These are phyloP conservation scores for Boletus rubescentipes DNA, from an alignment of 768 basidiomycete species.

Conservation along the genomic window DNA sequence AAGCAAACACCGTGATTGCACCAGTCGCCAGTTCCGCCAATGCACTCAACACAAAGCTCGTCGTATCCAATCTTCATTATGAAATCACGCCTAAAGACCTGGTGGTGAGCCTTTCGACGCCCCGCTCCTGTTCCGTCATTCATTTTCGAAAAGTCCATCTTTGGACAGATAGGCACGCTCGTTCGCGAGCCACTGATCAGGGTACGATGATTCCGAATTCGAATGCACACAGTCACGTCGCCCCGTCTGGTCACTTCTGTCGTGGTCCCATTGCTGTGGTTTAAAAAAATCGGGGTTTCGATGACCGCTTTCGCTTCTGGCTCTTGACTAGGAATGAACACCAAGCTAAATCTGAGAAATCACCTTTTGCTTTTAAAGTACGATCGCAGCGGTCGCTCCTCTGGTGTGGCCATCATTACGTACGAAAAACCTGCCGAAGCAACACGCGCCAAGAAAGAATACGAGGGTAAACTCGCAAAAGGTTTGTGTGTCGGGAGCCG, in stretches of 20 bases:
- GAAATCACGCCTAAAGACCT: conserved; percentile 89
- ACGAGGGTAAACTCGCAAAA: conserved; percentile 85
- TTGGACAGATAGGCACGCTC: conserved; percentile 90
- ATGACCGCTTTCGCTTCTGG: conserved; percentile 45
- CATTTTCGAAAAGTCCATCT: conserved; percentile 61
- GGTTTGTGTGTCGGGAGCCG: conserved; percentile 43
- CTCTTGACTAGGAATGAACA: conserved; percentile 35
- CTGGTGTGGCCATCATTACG: conserved; percentile 74
- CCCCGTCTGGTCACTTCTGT: conserved; percentile 35
- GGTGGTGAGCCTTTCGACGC: conserved; percentile 53
- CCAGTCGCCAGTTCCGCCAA: conserved; percentile 23
- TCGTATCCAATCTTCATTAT: conserved; percentile 89
- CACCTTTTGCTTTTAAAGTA: conserved; percentile 65
- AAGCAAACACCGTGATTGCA: conserved; percentile 25
- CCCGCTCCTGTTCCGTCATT: neutral
- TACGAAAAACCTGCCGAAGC: conserved; percentile 82
- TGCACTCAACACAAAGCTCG: conserved; percentile 53
- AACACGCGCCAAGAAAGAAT: conserved; percentile 77
- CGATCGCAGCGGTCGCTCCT: conserved; percentile 92
- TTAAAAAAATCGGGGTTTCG: conserved; percentile 30
- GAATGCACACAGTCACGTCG: conserved; percentile 34
- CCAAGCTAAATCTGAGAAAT: conserved; percentile 61
- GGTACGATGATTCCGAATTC: conserved; percentile 71
- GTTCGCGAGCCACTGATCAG: conserved; percentile 90
- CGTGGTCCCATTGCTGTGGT: conserved; percentile 31